Evolutionary conservation across 2,329 filamentous ascomycete species (phyloP).

Genomic region (Geosmithia flava): DNA sequence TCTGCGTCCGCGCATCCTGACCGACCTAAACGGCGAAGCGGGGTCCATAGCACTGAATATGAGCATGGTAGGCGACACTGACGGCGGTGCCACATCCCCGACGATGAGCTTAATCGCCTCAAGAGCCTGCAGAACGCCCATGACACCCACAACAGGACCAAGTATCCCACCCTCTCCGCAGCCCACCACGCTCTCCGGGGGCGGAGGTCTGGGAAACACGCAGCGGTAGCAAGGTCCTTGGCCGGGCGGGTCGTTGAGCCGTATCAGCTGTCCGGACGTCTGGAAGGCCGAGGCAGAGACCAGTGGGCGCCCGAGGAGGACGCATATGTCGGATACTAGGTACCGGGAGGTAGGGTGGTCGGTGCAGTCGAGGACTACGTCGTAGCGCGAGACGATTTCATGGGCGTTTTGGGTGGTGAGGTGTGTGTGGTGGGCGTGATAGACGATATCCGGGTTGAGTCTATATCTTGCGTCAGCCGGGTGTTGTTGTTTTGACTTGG

Average conservation of each 20-base stretch:
- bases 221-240: conserved; percentile 83
- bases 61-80: conserved; percentile 23
- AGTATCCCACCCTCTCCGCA: conserved; percentile 91
- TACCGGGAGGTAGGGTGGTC: conserved; percentile 89
- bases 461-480: too few species aligned
- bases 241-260: conserved; percentile 74
- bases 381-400: conserved; percentile 56
- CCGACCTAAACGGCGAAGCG: conserved; percentile 50
- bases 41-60: conserved; percentile 27
- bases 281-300: conserved; percentile 84
- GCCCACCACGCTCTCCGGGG: conserved; percentile 66
- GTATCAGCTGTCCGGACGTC: conserved; percentile 79
- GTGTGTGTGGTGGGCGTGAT: conserved; percentile 48
- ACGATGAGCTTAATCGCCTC: conserved; percentile 79
- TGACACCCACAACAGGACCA: conserved; percentile 81
- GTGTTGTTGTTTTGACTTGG: conserved; percentile 4
- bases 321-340: conserved; percentile 80
- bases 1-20: conserved; percentile 60
- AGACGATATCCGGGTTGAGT: conserved; percentile 60
- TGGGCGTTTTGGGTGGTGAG: conserved; percentile 58
- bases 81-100: neutral
- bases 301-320: conserved; percentile 65
- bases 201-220: conserved; percentile 79
- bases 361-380: conserved; percentile 86
- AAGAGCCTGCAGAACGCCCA: conserved; percentile 86